Percentiles rank a stretch among this genome's conserved stretches.
Evolutionary conservation across 2,329 filamentous ascomycete genomes (phyloP).

Genomic region (Fusarium burgessii): DNA sequence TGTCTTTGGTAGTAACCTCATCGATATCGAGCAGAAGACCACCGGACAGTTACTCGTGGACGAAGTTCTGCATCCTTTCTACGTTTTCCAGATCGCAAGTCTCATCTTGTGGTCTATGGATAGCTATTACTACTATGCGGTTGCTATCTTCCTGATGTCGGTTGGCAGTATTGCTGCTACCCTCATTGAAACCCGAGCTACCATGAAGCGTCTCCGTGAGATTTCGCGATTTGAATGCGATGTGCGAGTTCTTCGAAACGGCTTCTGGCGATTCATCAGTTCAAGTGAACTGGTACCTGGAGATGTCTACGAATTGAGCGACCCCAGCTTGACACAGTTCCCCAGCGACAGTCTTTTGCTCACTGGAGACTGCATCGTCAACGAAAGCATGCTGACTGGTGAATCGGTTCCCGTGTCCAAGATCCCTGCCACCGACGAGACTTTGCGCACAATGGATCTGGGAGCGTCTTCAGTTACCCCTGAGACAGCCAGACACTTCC

Average conservation of each 20-base stretch:
- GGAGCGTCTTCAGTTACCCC: conserved; percentile 85
- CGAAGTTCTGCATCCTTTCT: conserved; percentile 97
- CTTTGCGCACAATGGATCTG: conserved; percentile 80
- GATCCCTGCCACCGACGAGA: conserved; percentile 82
- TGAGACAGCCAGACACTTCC: conserved; percentile 86
- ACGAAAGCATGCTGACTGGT: conserved; percentile 98
- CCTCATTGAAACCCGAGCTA: conserved; percentile 88
- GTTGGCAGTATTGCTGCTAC: conserved; percentile 91
- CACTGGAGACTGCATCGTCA: conserved; percentile 96
- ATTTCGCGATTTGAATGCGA: conserved; percentile 97
- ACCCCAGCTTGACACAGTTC: conserved; percentile 87
- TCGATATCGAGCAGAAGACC: conserved; percentile 93
- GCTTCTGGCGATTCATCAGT: conserved; percentile 92
- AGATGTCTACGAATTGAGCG: conserved; percentile 96
- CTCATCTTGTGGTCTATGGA: conserved; percentile 94
- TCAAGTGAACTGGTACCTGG: conserved; percentile 93
- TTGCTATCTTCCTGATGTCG: conserved; percentile 95
- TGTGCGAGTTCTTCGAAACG: conserved; percentile 90
- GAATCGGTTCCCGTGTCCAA: conserved; percentile 98
- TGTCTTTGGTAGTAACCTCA: conserved; percentile 90
- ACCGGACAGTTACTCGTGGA: conserved; percentile 86
- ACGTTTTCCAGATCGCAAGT: conserved; percentile 97
- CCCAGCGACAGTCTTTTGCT: conserved; percentile 93
- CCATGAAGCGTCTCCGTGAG: conserved; percentile 89
- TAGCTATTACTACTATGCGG: conserved; percentile 97